Conservation (phyloP, 1,284 basidiomycete genomes). For the Xerocomus minutiporus region DNA sequence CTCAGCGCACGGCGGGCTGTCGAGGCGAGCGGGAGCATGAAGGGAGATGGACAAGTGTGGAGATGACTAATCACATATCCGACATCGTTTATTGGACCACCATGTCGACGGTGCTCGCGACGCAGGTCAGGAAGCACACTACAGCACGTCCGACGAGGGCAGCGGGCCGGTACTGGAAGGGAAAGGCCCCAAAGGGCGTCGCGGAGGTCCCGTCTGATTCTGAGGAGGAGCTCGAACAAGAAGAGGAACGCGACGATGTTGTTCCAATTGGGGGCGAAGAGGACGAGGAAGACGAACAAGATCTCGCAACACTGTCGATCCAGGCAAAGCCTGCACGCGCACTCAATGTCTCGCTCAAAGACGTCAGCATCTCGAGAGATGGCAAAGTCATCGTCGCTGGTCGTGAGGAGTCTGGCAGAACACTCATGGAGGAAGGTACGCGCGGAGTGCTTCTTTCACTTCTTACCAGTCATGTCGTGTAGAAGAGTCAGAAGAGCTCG, state of each 20-base stretch:
- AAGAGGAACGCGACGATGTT: slow-evolving; percentile 49
- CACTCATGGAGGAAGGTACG: slow-evolving; percentile 46
- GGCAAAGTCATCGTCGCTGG: slow-evolving; percentile 75
- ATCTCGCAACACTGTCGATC: slow-evolving; percentile 33
- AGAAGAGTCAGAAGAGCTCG: slow-evolving; percentile 44
- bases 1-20: slow-evolving; percentile 11
- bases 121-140: slow-evolving; percentile 56
- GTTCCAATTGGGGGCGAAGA: slow-evolving; percentile 53
- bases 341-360: slow-evolving; percentile 69
- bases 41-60: background rate
- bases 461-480: slow-evolving; percentile 21
- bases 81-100: slow-evolving; percentile 13
- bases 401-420: slow-evolving; percentile 67
- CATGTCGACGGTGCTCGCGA: slow-evolving; percentile 34
- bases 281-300: slow-evolving; percentile 45
- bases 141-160: slow-evolving; percentile 67
- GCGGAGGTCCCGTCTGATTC: slow-evolving; percentile 57
- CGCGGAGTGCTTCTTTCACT: slow-evolving; percentile 2
- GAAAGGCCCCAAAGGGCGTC: slow-evolving; percentile 75
- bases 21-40: slow-evolving; percentile 20
- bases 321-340: slow-evolving; percentile 39
- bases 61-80: slow-evolving; percentile 24
- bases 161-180: slow-evolving; percentile 78
- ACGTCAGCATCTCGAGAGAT: slow-evolving; percentile 72
- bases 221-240: slow-evolving; percentile 57